Evolutionary conservation across 495 filamentous ascomycete genomes (phyloP).

Genomic region (Elasticomyces elasticus): DNA sequence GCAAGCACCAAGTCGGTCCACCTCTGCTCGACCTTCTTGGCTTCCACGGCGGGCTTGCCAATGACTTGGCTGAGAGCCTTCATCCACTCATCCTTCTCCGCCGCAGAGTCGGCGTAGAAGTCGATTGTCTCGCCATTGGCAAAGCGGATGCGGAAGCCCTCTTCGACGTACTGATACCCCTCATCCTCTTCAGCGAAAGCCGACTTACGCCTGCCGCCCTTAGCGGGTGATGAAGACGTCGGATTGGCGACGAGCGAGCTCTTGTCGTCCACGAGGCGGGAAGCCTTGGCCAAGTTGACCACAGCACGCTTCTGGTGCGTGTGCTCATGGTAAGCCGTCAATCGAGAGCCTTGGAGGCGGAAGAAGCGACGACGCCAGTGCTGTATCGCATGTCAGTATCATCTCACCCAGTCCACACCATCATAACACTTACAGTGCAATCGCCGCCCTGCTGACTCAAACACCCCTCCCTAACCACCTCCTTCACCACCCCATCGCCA

Average conservation of each 20-base stretch:
- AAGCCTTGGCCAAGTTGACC: slow-evolving; percentile 90
- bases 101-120: slow-evolving; percentile 85
- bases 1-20: slow-evolving; percentile 83
- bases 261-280: slow-evolving; percentile 86
- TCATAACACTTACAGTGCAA: slow-evolving; percentile 68
- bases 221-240: slow-evolving; percentile 21
- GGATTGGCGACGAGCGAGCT: slow-evolving; percentile 58
- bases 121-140: slow-evolving; percentile 96
- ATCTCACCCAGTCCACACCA: neutral
- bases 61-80: slow-evolving; percentile 75
- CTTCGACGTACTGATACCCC: slow-evolving; percentile 98
- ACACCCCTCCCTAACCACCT: slow-evolving; percentile 72
- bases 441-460: slow-evolving; percentile 95
- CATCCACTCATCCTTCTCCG: slow-evolving; percentile 91
- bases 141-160: slow-evolving; percentile 96
- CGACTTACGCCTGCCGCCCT: slow-evolving; percentile 75
- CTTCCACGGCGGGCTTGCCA: slow-evolving; percentile 47
- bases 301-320: slow-evolving; percentile 91
- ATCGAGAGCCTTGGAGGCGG: slow-evolving; percentile 78
- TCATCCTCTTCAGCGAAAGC: slow-evolving; percentile 98
- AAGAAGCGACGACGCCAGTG: slow-evolving; percentile 98
- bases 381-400: slow-evolving; percentile 34
- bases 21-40: slow-evolving; percentile 31
- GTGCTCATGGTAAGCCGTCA: slow-evolving; percentile 92
- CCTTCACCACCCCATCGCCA: slow-evolving; percentile 26